Evolutionary conservation across 805 yeast species (phyloP), one percentile per base, ranked within the genome.

Genomic region (Lipomyces starkeyi): DNA sequence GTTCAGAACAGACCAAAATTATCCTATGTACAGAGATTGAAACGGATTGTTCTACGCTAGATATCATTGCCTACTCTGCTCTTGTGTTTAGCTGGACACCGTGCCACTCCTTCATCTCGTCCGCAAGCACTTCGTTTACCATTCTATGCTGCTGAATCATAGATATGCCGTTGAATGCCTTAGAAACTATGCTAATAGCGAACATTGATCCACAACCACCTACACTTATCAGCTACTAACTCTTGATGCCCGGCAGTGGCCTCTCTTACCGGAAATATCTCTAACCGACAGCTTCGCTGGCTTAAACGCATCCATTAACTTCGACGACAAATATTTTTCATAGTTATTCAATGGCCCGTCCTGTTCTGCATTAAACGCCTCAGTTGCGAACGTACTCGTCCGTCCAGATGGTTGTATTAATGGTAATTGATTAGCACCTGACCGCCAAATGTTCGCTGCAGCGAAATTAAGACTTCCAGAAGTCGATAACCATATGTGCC

Each of bases 171-270:
- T 90, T 87, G 80, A 95, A 95, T 74, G 86, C 81, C 1, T 82
- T 83, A 63, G 95, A 88, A 58, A 88, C 90, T 20, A 95, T 85
- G 67, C 83, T 81, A 61, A 95, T 94, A 59, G 97, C 92, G 80
- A 92, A 95, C 99, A 95, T 95, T 6, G 98, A 93, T 0, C 99
- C 99, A 80, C 99, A 95, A 0, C 99, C 99, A 22, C 77, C 76
- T 73, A 43, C n/a, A 35, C 22, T 22, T 5, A 20, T n/a, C n/a
- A 27, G 7, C 22, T 25, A 29, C 13, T 14, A 47, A 29, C 34
- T 20, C 32, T 43, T 14, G 35, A 14, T 7, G 5, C 9, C 7
- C 47, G 9, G 22, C 61, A 17, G 14, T 17, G 7, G 25, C 22
- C 34, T 43, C 22, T 4, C 74, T 17, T 61, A 73, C 94, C 98